A percentile compares a stretch with the other conserved stretches of the same genome.
Conservation (phyloP, 805 yeast genomes). For the Tetrapisispora phaffii region DNA sequence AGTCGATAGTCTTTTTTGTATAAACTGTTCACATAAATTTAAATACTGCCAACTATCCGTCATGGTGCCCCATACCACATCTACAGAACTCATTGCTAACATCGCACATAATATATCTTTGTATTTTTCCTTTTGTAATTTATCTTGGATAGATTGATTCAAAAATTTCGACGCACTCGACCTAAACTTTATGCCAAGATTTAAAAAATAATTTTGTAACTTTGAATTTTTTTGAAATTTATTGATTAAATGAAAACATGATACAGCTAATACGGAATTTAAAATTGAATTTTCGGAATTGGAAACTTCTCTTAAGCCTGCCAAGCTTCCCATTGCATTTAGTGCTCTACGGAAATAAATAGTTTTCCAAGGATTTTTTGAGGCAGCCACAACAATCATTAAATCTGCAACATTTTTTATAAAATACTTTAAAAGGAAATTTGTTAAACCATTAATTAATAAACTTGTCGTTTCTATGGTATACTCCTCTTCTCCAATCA, state of each 20-base stretch:
- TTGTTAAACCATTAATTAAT: slow-evolving; percentile 56
- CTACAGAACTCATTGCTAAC: slow-evolving; percentile 77
- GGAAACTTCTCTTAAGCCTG: slow-evolving; percentile 63
- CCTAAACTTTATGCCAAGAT: slow-evolving; percentile 63
- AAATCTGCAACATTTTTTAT: slow-evolving; percentile 66
- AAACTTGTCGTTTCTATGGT: slow-evolving; percentile 46
- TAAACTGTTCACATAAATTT: slow-evolving; percentile 65
- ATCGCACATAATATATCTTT: slow-evolving; percentile 78
- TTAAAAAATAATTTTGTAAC: slow-evolving; percentile 58
- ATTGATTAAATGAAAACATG: slow-evolving; percentile 71
- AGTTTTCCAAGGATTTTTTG: slow-evolving; percentile 80
- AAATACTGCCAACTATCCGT: slow-evolving; percentile 70
- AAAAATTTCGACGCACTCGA: slow-evolving; percentile 65
- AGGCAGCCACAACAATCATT: slow-evolving; percentile 61
- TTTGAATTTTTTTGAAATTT: slow-evolving; percentile 58
- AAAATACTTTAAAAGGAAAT: slow-evolving; percentile 64
- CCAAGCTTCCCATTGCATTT: slow-evolving; percentile 71
- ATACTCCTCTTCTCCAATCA: slow-evolving; percentile 4
- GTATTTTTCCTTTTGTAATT: slow-evolving; percentile 52
- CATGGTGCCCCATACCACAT: slow-evolving; percentile 89
- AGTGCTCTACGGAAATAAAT: slow-evolving; percentile 79
- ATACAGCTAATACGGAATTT: slow-evolving; percentile 70
- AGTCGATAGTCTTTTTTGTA: slow-evolving; percentile 54
- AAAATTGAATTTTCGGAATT: slow-evolving; percentile 67
- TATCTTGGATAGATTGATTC: slow-evolving; percentile 45